phyloP scores from a whole-genome alignment of 768 basidiomycete genomes.

The Russula olivacea region DNA sequence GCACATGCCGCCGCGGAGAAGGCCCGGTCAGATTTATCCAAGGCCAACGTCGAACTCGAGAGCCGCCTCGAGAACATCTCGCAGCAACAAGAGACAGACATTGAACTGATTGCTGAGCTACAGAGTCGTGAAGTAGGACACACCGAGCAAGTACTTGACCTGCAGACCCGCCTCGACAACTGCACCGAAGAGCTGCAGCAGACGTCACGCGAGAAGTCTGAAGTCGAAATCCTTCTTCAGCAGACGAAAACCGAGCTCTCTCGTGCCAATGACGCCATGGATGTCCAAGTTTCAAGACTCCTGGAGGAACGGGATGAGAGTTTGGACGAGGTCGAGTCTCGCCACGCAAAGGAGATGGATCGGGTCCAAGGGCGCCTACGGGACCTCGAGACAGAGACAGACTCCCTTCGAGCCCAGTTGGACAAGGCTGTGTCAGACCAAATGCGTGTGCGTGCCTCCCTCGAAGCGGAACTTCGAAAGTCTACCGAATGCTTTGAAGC shows the following conservation, averaged over 20 bases:
- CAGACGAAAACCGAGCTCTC: slow-evolving; percentile 4
- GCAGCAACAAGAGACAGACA: slow-evolving; percentile 9
- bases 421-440: slow-evolving; percentile 16
- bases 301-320: slow-evolving; percentile 29
- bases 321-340: slow-evolving; percentile 28
- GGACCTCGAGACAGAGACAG: slow-evolving; percentile 6
- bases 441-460: slow-evolving; percentile 6
- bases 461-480: slow-evolving; percentile 25
- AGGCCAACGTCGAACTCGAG: slow-evolving; percentile 18
- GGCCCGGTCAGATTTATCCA: slow-evolving; percentile 24
- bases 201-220: slow-evolving; percentile 9
- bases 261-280: not conserved
- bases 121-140: slow-evolving; percentile 3
- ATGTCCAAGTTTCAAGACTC: slow-evolving; percentile 11
- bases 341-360: slow-evolving; percentile 23
- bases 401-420: slow-evolving; percentile 15
- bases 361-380: slow-evolving; percentile 20
- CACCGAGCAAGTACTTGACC: not conserved
- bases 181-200: slow-evolving; percentile 10
- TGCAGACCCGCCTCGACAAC: slow-evolving; percentile 15
- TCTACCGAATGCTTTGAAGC: slow-evolving; percentile 14
- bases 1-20: slow-evolving; percentile 32
- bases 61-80: slow-evolving; percentile 8
- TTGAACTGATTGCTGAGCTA: slow-evolving; percentile 3
- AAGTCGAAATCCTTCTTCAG: slow-evolving; percentile 12